phyloP scores from a whole-genome alignment of 164 flowering plant genomes.

The Piper longum region DNA sequence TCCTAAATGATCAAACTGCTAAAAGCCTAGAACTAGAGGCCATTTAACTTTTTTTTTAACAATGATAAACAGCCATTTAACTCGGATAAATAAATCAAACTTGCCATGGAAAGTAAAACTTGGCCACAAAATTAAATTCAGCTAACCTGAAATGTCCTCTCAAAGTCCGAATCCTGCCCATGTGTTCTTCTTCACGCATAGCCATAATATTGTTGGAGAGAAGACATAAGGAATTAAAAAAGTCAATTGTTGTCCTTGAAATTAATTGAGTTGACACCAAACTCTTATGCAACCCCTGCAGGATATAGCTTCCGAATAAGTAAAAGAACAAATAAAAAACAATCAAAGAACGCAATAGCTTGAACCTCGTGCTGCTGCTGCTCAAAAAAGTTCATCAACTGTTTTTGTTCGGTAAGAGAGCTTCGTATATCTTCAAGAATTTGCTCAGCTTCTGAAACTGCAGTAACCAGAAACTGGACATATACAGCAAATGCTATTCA shows the following conservation, averaged over 20 bases:
- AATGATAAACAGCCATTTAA: too few relatives aligned
- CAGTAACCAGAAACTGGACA: constrained; percentile 40
- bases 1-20: too few relatives aligned
- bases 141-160: constrained; percentile 49
- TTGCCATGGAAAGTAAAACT: too few relatives aligned
- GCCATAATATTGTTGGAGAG: constrained; percentile 35
- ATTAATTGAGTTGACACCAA: constrained; percentile 45
- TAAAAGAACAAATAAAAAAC: neutral
- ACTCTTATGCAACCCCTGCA: constrained; percentile 47
- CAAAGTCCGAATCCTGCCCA: constrained; percentile 31
- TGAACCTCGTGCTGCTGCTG: constrained; percentile 54
- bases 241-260: constrained; percentile 41
- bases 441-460: constrained; percentile 43
- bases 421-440: constrained; percentile 36
- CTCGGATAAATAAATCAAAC: too few relatives aligned
- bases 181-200: constrained; percentile 35
- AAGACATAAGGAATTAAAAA: constrained; percentile 33
- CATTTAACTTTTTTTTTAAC: too few relatives aligned
- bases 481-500: constrained; percentile 1
- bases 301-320: neutral
- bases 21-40: too few relatives aligned
- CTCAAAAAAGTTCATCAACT: constrained; percentile 34
- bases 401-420: constrained; percentile 44
- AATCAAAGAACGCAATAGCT: neutral
- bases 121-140: too few relatives aligned